Evolutionary conservation across 352 stramenopile species (phyloP).

Genomic region (Saprolegnia diclina): DNA sequence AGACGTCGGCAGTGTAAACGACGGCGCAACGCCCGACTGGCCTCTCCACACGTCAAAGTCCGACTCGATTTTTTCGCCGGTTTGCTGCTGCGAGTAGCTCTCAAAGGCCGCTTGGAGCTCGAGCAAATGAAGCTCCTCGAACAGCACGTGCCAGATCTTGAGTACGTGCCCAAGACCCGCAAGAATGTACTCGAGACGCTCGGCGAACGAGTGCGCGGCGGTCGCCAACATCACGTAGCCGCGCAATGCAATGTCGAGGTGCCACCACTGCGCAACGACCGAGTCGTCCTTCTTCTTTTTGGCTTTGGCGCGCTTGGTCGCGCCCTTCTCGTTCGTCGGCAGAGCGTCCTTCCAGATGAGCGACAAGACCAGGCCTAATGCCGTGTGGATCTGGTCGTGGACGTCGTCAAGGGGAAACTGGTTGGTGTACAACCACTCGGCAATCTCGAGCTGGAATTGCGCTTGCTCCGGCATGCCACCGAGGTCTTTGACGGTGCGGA

Average conservation of each 20-base stretch:
- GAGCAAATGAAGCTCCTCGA: conserved; percentile 39
- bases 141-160: conserved; percentile 45
- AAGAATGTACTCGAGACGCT: conserved; percentile 36
- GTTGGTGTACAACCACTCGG: conserved; percentile 78
- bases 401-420: conserved; percentile 52
- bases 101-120: conserved; percentile 39
- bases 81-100: neutral
- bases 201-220: conserved; percentile 10
- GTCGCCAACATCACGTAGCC: conserved; percentile 17
- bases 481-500: conserved; percentile 52
- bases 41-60: conserved; percentile 61
- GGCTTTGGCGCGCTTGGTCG: neutral
- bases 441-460: conserved; percentile 27
- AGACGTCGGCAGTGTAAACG: neutral
- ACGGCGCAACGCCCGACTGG: conserved; percentile 24
- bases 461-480: conserved; percentile 44
- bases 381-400: conserved; percentile 48
- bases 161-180: conserved; percentile 44
- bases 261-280: conserved; percentile 5
- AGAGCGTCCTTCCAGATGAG: neutral
- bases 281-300: conserved; percentile 22
- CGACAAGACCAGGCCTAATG: conserved; percentile 37
- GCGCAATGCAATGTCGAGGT: conserved; percentile 19
- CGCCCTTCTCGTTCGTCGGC: neutral
- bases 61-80: conserved; percentile 5